phyloP scores from a whole-genome alignment of 2,329 filamentous ascomycete species.

The Diaporthe australafricana region DNA sequence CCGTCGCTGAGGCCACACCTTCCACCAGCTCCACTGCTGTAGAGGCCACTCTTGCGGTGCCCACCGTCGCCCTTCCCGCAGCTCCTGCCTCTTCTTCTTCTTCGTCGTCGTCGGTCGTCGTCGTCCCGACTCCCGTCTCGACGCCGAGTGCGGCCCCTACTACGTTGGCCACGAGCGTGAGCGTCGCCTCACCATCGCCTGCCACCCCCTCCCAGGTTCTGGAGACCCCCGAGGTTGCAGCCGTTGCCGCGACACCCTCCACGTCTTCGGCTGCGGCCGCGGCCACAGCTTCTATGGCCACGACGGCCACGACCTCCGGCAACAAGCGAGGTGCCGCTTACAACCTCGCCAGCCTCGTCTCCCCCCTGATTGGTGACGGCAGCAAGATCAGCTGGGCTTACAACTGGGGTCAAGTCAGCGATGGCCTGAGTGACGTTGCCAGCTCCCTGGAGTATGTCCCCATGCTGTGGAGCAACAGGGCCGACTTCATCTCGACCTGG shows the following conservation, averaged over 20 bases:
- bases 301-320: slow-evolving; percentile 43
- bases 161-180: slow-evolving; percentile 31
- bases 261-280: slow-evolving; percentile 37
- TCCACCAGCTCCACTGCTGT: slow-evolving; percentile 16
- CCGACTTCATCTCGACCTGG: slow-evolving; percentile 63
- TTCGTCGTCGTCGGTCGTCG: slow-evolving; percentile 12
- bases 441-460: slow-evolving; percentile 69
- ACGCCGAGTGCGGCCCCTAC: slow-evolving; percentile 32
- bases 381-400: slow-evolving; percentile 69
- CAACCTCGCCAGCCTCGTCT: slow-evolving; percentile 68
- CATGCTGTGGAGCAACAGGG: slow-evolving; percentile 70
- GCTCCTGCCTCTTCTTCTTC: neutral
- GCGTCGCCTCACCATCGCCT: slow-evolving; percentile 25
- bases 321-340: slow-evolving; percentile 77
- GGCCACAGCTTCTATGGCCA: slow-evolving; percentile 37
- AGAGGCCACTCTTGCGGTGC: slow-evolving; percentile 7
- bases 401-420: slow-evolving; percentile 71
- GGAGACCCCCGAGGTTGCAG: slow-evolving; percentile 21
- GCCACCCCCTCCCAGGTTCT: slow-evolving; percentile 35
- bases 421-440: slow-evolving; percentile 50
- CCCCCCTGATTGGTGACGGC: slow-evolving; percentile 58
- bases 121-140: slow-evolving; percentile 35
- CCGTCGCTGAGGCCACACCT: slow-evolving; percentile 39
- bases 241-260: slow-evolving; percentile 10
- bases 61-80: neutral